Evolutionary conservation across 495 filamentous ascomycete genomes (phyloP).

Genomic region (Penicillium samsonianum): DNA sequence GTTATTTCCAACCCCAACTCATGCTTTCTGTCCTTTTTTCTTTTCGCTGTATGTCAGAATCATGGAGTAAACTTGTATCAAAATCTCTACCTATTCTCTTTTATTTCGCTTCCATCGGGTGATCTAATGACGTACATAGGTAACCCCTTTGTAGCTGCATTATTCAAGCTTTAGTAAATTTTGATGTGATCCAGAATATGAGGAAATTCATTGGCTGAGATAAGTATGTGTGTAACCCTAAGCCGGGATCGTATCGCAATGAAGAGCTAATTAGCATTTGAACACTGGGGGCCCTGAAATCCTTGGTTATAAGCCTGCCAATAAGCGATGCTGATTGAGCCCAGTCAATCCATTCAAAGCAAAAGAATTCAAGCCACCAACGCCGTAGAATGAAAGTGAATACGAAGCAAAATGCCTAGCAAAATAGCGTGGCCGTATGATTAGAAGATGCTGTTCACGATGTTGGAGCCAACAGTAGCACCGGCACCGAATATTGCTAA

Average conservation of each 20-base stretch:
- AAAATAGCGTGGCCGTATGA: not conserved
- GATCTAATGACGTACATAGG: not conserved
- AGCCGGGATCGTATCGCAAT: not conserved
- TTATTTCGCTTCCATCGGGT: not conserved
- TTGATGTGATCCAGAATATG: not conserved
- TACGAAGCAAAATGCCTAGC: not conserved
- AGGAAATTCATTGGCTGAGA: not conserved
- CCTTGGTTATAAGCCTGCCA: not conserved
- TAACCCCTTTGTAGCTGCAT: not conserved
- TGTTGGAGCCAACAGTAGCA: constrained; percentile 85
- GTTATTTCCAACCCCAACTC: not conserved
- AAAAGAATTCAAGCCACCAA: constrained; percentile 20
- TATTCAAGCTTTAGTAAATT: not conserved
- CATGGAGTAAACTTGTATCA: not conserved
- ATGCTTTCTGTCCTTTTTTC: not conserved
- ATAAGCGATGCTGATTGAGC: constrained; percentile 2
- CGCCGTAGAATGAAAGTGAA: constrained; percentile 16
- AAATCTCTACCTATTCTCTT: not conserved
- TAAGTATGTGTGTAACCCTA: not conserved
- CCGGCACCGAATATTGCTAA: constrained; percentile 76
- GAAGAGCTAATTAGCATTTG: constrained; percentile 1
- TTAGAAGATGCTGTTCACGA: constrained; percentile 92
- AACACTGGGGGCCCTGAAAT: not conserved
- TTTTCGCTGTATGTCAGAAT: not conserved
- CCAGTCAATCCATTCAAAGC: constrained; percentile 11